phyloP scores from a whole-genome alignment of 2,329 filamentous ascomycete genomes.

The Neonectria sp. region DNA sequence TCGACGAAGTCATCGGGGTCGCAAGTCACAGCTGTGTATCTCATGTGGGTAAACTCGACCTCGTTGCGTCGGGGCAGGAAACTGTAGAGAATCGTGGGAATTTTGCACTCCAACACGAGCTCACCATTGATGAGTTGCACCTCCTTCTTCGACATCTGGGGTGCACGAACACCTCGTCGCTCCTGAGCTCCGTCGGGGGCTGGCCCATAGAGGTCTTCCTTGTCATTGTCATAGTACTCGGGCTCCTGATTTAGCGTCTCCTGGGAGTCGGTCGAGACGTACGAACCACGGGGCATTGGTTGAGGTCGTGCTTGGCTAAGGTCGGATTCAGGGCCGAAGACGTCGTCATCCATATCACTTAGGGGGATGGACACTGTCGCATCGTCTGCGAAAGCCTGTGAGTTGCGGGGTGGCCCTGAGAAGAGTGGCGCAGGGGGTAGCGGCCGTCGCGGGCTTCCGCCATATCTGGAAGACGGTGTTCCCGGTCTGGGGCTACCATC shows the following conservation, averaged over 20 bases:
- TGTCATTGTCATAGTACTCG: slow-evolving; percentile 62
- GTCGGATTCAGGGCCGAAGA: slow-evolving; percentile 77
- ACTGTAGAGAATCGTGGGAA: slow-evolving; percentile 97
- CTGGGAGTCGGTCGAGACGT: slow-evolving; percentile 65
- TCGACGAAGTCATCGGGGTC: slow-evolving; percentile 95
- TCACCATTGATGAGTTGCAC: slow-evolving; percentile 98
- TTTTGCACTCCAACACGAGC: slow-evolving; percentile 98
- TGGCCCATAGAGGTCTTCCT: slow-evolving; percentile 87
- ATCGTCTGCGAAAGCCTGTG: slow-evolving; percentile 73
- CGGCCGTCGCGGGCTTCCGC: slow-evolving; percentile 88
- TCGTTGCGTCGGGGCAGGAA: slow-evolving; percentile 95
- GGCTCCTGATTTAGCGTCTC: slow-evolving; percentile 67
- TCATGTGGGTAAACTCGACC: slow-evolving; percentile 98
- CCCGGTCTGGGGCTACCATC: slow-evolving; percentile 93
- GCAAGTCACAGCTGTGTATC: slow-evolving; percentile 98
- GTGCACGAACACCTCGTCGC: slow-evolving; percentile 86
- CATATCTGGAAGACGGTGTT: slow-evolving; percentile 90
- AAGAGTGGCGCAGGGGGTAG: slow-evolving; percentile 92
- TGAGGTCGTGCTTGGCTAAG: slow-evolving; percentile 67
- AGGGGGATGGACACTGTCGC: slow-evolving; percentile 82
- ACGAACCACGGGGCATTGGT: slow-evolving; percentile 69
- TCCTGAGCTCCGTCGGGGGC: slow-evolving; percentile 90
- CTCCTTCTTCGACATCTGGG: slow-evolving; percentile 93
- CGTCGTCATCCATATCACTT: slow-evolving; percentile 71
- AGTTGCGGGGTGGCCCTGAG: slow-evolving; percentile 66